Conservation (phyloP, 768 basidiomycete species). For the Kwoniella sp. region DNA sequence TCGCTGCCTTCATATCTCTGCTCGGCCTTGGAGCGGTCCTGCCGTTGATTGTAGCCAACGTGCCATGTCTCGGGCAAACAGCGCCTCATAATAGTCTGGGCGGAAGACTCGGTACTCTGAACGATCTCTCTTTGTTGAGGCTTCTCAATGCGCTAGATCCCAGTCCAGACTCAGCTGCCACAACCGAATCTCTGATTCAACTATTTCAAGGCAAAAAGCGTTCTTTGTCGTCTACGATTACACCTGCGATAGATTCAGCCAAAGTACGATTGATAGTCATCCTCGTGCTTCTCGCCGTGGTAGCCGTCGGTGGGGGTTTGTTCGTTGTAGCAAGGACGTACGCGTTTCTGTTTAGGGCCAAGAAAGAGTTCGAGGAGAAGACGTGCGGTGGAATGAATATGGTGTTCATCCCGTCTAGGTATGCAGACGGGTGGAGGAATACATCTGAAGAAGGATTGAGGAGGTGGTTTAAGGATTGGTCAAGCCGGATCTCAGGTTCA, state of each 20-base stretch:
- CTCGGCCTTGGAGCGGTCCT: constrained; percentile 71
- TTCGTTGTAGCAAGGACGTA: constrained; percentile 69
- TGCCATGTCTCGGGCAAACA: constrained; percentile 68
- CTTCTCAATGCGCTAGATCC: constrained; percentile 65
- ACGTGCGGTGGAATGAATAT: constrained; percentile 72
- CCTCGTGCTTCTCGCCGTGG: constrained; percentile 64
- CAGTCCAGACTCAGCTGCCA: constrained; percentile 40
- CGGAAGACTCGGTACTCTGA: constrained; percentile 68
- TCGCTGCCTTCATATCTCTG: constrained; percentile 69
- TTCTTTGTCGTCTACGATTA: constrained; percentile 47
- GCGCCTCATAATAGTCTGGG: constrained; percentile 59
- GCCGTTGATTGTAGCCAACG: constrained; percentile 70
- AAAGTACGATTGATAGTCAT: constrained; percentile 70
- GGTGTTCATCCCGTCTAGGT: constrained; percentile 69
- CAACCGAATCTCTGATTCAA: constrained; percentile 51
- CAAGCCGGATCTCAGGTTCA: constrained; percentile 58
- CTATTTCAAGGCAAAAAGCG: constrained; percentile 8
- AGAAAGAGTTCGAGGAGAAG: constrained; percentile 65
- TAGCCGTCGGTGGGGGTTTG: constrained; percentile 69
- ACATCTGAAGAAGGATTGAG: constrained; percentile 76
- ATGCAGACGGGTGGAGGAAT: constrained; percentile 68
- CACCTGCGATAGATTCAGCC: constrained; percentile 53
- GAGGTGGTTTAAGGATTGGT: constrained; percentile 67
- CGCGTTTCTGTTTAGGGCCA: constrained; percentile 62
- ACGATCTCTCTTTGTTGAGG: constrained; percentile 75